phyloP scores from a whole-genome alignment of 768 basidiomycete species.

The Suillus cothurnatus region DNA sequence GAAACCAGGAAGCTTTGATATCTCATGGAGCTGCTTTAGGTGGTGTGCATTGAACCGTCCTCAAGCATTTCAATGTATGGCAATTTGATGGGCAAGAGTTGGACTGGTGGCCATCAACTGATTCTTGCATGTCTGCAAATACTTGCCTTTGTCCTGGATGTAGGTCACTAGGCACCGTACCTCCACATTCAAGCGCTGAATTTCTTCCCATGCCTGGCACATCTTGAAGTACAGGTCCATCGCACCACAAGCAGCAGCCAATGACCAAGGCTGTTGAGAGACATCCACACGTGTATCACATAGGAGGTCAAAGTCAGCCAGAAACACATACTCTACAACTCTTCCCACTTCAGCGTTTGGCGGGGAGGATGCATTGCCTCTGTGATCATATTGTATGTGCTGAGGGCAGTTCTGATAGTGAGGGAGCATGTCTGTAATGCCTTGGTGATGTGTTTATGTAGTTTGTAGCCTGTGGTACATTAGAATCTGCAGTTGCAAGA shows the following conservation, averaged over 20 bases:
- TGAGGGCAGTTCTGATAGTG: background rate
- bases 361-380: background rate
- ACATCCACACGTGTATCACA: slow-evolving; percentile 20
- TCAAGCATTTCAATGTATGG: slow-evolving; percentile 3
- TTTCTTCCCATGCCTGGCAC: slow-evolving; percentile 24
- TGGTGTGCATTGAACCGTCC: slow-evolving; percentile 11
- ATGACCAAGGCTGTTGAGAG: slow-evolving; percentile 17
- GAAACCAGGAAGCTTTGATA: slow-evolving; percentile 14
- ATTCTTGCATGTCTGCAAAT: slow-evolving; percentile 3
- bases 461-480: background rate
- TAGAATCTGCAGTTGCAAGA: background rate
- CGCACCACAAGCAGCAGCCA: slow-evolving; percentile 13
- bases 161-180: slow-evolving; percentile 20
- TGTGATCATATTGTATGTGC: background rate
- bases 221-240: slow-evolving; percentile 25
- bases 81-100: slow-evolving; percentile 17
- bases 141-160: slow-evolving; percentile 17
- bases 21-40: slow-evolving; percentile 11
- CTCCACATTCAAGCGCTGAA: slow-evolving; percentile 23
- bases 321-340: background rate
- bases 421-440: background rate
- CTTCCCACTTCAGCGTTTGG: background rate
- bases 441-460: background rate
- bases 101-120: slow-evolving; percentile 4
- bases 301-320: slow-evolving; percentile 15